Percentiles rank a stretch among this genome's conserved stretches.
Evolutionary conservation across 2,329 filamentous ascomycete genomes (phyloP).

Genomic region (Ustulina deusta): DNA sequence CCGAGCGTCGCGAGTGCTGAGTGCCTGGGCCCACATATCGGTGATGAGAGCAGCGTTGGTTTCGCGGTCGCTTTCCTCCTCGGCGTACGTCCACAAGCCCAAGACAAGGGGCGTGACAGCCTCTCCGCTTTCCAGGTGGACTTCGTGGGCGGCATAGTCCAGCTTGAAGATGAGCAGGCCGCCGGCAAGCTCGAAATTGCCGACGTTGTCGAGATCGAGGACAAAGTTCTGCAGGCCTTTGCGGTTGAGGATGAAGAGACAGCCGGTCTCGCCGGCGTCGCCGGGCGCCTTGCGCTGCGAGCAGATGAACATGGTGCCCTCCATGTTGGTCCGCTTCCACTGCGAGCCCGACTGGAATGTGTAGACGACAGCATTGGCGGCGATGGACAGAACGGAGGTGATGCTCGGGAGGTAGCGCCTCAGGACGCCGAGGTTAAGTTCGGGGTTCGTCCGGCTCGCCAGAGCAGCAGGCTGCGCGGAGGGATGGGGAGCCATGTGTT

Average conservation of each 20-base stretch:
- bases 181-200: constrained; percentile 71
- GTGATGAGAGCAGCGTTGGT: constrained; percentile 46
- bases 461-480: constrained; percentile 61
- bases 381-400: constrained; percentile 79
- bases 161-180: constrained; percentile 66
- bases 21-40: constrained; percentile 46
- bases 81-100: constrained; percentile 48
- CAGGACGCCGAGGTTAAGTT: constrained; percentile 88
- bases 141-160: constrained; percentile 43
- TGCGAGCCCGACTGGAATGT: constrained; percentile 69
- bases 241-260: constrained; percentile 80
- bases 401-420: constrained; percentile 83
- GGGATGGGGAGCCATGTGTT: constrained; percentile 59
- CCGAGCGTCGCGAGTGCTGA: constrained; percentile 40
- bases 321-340: constrained; percentile 89
- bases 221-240: constrained; percentile 77
- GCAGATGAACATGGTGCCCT: constrained; percentile 92
- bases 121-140: constrained; percentile 44
- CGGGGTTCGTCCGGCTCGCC: constrained; percentile 78
- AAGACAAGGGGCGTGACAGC: constrained; percentile 40
- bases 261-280: constrained; percentile 56
- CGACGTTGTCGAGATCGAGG: constrained; percentile 70
- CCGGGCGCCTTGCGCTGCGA: constrained; percentile 60
- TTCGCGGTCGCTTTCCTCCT: constrained; percentile 44
- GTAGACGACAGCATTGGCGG: constrained; percentile 89